phyloP scores from a whole-genome alignment of 768 basidiomycete genomes.

The Kwoniella sp. region DNA sequence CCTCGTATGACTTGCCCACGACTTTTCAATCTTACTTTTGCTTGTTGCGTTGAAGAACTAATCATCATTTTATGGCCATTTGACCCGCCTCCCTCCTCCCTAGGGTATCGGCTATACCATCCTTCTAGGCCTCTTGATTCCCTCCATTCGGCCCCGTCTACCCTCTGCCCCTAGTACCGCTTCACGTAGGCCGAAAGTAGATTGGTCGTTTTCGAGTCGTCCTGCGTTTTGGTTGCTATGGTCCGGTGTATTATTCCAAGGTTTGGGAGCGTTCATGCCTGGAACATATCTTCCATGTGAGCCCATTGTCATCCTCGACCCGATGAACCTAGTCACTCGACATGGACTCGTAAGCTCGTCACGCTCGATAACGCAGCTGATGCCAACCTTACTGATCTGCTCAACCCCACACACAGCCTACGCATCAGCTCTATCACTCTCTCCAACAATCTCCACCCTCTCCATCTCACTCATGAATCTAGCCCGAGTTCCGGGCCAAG shows the following conservation, averaged over 20 bases:
- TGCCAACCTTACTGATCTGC: too few relatives aligned
- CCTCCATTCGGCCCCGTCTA: slow-evolving; percentile 32
- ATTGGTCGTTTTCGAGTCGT: slow-evolving; percentile 28
- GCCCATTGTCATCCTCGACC: too few relatives aligned
- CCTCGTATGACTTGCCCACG: too few relatives aligned
- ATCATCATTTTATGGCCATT: too few relatives aligned
- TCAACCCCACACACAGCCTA: slow-evolving; percentile 33
- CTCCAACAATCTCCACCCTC: slow-evolving; percentile 27
- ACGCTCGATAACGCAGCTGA: too few relatives aligned
- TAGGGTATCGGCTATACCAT: slow-evolving; percentile 30
- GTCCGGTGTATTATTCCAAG: slow-evolving; percentile 30
- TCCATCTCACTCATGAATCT: slow-evolving; percentile 37
- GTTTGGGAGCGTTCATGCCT: slow-evolving; percentile 39
- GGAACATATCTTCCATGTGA: slow-evolving; percentile 37
- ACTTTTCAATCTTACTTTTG: too few relatives aligned
- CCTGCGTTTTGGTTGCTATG: slow-evolving; percentile 34
- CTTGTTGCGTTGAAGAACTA: too few relatives aligned
- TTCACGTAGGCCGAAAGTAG: slow-evolving; percentile 11
- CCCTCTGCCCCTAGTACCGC: slow-evolving; percentile 18
- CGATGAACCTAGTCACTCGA: too few relatives aligned
- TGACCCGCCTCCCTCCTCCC: neutral
- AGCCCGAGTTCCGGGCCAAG: slow-evolving; percentile 37
- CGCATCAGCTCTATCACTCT: slow-evolving; percentile 28
- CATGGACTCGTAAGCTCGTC: too few relatives aligned
- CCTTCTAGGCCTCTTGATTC: slow-evolving; percentile 26